Evolutionary conservation across 345 rosid genomes (phyloP).

Genomic region (Linum lewisii): DNA sequence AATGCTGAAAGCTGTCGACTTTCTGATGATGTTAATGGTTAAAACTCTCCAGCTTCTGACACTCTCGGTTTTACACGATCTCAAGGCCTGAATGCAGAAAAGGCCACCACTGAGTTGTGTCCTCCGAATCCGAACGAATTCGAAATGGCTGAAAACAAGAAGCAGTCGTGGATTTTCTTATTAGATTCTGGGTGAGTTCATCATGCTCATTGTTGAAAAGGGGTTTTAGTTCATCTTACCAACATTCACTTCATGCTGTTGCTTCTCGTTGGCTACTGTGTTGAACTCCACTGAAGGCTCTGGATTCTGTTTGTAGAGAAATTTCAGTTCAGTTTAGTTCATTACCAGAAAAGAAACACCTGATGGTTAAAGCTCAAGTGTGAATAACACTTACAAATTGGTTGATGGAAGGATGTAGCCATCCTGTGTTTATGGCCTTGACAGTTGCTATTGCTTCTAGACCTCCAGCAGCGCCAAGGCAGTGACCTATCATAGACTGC

Average conservation of each 20-base stretch:
- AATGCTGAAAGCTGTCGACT: no score
- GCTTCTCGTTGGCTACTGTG: slow-evolving; percentile 71
- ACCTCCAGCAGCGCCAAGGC: slow-evolving; percentile 99
- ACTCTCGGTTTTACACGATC: no score
- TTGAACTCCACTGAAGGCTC: slow-evolving; percentile 88
- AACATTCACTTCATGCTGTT: slow-evolving; percentile 92
- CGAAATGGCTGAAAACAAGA: slow-evolving; percentile 60
- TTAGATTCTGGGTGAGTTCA: neutral
- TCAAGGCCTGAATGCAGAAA: slow-evolving; percentile 87
- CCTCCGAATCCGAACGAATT: slow-evolving; percentile 98
- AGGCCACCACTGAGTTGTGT: slow-evolving; percentile 94
- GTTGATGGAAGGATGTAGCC: slow-evolving; percentile 90
- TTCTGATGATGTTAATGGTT: neutral
- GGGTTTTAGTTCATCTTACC: slow-evolving; percentile 43
- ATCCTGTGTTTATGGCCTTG: slow-evolving; percentile 93
- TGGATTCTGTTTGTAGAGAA: slow-evolving; percentile 47
- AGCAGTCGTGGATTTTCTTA: neutral
- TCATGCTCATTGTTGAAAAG: neutral
- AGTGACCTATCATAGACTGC: slow-evolving; percentile 99
- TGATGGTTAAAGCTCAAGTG: neutral
- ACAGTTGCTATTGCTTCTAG: slow-evolving; percentile 87
- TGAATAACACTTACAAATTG: slow-evolving; percentile 59
- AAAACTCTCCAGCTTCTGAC: neutral
- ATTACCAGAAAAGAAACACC: neutral
- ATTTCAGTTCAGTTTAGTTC: neutral